Percentiles rank a stretch among this genome's conserved stretches.
Conservation (phyloP, 805 yeast species). For the Yarrowia deformans region DNA sequence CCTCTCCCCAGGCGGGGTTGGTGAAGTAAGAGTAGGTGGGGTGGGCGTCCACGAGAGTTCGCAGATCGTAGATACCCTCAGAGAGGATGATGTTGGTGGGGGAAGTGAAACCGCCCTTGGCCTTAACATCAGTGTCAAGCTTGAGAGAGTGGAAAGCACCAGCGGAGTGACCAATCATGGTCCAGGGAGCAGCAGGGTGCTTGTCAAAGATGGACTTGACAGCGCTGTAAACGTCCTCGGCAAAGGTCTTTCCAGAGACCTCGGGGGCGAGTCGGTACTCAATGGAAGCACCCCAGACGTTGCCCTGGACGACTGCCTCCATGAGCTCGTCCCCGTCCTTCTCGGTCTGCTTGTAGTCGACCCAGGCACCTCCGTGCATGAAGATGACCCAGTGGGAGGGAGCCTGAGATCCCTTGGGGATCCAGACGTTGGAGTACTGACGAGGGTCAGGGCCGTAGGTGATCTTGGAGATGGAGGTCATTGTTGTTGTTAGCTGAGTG, state of each 20-base stretch:
- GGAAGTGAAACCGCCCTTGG: background rate
- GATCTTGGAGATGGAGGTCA: constrained; percentile 16
- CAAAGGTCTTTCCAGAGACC: constrained; percentile 65
- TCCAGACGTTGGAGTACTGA: constrained; percentile 13
- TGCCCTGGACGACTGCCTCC: constrained; percentile 45
- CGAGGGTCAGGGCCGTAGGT: constrained; percentile 25
- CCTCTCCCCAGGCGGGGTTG: constrained; percentile 60
- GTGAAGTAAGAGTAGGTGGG: constrained; percentile 66
- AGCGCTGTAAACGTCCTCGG: constrained; percentile 62
- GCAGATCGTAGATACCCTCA: constrained; percentile 75
- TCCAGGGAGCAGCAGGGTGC: constrained; percentile 47
- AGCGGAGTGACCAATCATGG: constrained; percentile 76
- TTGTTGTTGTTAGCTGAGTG: background rate
- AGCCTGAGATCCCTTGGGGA: constrained; percentile 24
- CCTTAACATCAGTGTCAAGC: constrained; percentile 44
- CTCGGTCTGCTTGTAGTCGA: constrained; percentile 68
- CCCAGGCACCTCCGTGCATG: constrained; percentile 92
- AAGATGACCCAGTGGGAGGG: constrained; percentile 54
- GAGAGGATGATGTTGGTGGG: constrained; percentile 12
- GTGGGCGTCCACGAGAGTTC: constrained; percentile 63
- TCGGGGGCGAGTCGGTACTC: constrained; percentile 76
- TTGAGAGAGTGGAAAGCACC: constrained; percentile 76
- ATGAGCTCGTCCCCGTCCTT: constrained; percentile 58
- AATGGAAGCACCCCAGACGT: constrained; percentile 51
- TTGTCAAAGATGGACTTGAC: constrained; percentile 48